Conservation (phyloP, 345 rosid genomes). For the Brassica incana region DNA sequence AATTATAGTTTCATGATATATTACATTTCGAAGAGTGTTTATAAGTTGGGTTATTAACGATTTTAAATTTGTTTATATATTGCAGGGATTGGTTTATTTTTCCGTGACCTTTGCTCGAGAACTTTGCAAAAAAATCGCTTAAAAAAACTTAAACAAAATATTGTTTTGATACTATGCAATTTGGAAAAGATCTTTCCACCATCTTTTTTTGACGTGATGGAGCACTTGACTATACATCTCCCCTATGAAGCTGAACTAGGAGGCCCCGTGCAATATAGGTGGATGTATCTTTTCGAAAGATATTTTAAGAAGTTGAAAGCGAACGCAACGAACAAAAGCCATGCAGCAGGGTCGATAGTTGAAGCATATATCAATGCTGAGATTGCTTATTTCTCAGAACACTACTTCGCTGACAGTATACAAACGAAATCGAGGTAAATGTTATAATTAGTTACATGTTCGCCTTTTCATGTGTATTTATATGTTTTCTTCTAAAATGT, state of each 20-base stretch:
- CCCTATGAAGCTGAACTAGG: background rate
- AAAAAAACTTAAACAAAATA: background rate
- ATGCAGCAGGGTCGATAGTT: background rate
- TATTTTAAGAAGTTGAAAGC: background rate
- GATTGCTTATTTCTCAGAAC: background rate
- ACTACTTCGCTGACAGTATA: background rate
- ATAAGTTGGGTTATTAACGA: too few relatives aligned
- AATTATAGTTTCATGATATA: too few relatives aligned
- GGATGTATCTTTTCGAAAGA: background rate
- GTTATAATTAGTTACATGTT: too few relatives aligned
- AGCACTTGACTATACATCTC: background rate
- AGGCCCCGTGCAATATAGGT: background rate
- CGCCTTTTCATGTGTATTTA: too few relatives aligned
- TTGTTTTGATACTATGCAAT: background rate
- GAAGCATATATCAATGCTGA: background rate
- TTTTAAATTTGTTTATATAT: background rate
- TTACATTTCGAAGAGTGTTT: too few relatives aligned
- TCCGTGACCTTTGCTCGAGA: background rate
- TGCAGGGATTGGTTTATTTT: background rate
- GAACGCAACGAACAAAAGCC: background rate
- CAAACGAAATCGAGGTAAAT: background rate
- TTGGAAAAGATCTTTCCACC: background rate
- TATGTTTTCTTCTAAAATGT: too few relatives aligned
- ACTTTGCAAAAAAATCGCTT: background rate
- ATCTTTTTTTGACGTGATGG: background rate